Percentiles rank a stretch among this genome's conserved stretches.
Conservation (phyloP, 1,284 basidiomycete genomes). For the Stygiomarasmius scandens region DNA sequence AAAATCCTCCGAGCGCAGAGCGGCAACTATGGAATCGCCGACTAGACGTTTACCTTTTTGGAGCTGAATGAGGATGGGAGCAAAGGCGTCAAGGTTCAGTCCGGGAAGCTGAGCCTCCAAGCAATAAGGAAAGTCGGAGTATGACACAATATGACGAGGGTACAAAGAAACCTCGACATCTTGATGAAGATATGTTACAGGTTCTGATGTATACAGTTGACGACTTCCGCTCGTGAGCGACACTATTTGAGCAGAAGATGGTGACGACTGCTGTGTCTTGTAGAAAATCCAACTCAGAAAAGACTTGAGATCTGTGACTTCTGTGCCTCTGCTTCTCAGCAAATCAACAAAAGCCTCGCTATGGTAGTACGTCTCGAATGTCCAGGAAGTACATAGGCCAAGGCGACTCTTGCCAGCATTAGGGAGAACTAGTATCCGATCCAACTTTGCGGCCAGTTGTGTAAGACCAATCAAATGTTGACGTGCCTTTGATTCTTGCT, state of each 20-base stretch:
- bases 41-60: neutral
- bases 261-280: neutral
- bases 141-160: constrained; percentile 12
- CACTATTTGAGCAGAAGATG: constrained; percentile 2
- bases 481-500: constrained; percentile 53
- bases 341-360: constrained; percentile 26
- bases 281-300: constrained; percentile 1
- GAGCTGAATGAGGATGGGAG: neutral
- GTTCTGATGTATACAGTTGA: neutral
- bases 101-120: constrained; percentile 29
- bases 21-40: constrained; percentile 1
- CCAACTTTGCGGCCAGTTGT: constrained; percentile 41
- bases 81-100: constrained; percentile 23
- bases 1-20: neutral
- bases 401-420: constrained; percentile 53
- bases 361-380: constrained; percentile 50
- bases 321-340: constrained; percentile 1
- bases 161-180: neutral
- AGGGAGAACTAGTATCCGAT: constrained; percentile 54
- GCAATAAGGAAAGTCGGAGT: constrained; percentile 30
- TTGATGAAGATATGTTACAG: neutral
- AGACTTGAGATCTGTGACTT: neutral
- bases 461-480: constrained; percentile 48
- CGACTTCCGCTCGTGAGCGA: neutral
- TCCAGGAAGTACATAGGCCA: constrained; percentile 46